phyloP scores from a whole-genome alignment of 768 basidiomycete species.

The Mycena metata region DNA sequence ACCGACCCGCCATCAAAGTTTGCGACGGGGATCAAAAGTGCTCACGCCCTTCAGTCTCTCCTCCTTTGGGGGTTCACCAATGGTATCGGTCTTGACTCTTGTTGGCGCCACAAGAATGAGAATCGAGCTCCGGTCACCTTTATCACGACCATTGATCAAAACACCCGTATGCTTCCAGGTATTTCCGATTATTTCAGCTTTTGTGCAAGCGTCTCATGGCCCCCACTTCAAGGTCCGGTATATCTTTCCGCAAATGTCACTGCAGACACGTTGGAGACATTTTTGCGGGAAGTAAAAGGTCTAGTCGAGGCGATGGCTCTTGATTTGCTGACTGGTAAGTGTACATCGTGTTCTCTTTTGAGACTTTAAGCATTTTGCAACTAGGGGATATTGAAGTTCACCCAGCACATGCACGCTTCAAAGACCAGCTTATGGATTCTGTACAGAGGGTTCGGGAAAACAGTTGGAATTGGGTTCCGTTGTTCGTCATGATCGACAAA shows the following conservation, averaged over 20 bases:
- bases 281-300: conserved; percentile 2
- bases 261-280: background rate
- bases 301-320: conserved; percentile 18
- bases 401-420: conserved; percentile 10
- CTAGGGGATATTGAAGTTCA: conserved; percentile 1
- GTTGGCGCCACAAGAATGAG: conserved; percentile 38
- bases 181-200: too few species aligned
- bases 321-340: conserved; percentile 14
- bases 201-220: background rate
- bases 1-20: conserved; percentile 21
- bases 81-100: conserved; percentile 31
- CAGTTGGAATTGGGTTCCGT: conserved; percentile 21
- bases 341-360: background rate
- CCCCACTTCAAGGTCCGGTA: conserved; percentile 4
- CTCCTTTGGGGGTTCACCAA: conserved; percentile 8
- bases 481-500: conserved; percentile 38
- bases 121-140: conserved; percentile 34
- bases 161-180: conserved; percentile 33
- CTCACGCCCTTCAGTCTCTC: conserved; percentile 11
- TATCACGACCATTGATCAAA: conserved; percentile 29
- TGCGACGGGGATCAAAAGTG: conserved; percentile 21
- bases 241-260: conserved; percentile 21
- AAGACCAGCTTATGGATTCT: background rate
- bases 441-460: background rate
- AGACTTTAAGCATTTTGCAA: background rate